These are phyloP conservation scores for Sisymbrium altissimum DNA, from an alignment of 345 rosid species.

Conservation along the genomic window DNA sequence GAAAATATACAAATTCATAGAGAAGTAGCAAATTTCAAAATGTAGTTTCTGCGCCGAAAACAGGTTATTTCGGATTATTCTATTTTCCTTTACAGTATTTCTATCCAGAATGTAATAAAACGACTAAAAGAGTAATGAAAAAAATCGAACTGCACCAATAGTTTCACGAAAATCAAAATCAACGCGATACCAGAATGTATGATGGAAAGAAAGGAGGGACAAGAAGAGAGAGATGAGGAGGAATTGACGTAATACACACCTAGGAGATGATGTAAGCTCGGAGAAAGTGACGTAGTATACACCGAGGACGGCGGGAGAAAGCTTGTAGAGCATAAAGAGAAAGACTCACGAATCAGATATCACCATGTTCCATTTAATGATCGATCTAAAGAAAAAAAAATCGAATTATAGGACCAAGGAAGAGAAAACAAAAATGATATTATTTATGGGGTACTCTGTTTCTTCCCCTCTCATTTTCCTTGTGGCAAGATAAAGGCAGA, in stretches of 20 bases:
- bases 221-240: neutral
- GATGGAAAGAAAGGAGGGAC: neutral
- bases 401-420: neutral
- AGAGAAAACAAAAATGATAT: neutral
- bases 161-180: neutral
- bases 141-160: neutral
- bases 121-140: neutral
- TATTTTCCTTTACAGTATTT: too few relatives aligned
- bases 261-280: conserved; percentile 33
- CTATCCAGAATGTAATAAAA: neutral
- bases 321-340: neutral
- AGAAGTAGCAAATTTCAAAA: neutral
- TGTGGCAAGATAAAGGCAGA: conserved; percentile 31
- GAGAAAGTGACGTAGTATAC: conserved; percentile 27
- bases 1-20: neutral
- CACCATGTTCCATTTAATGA: conserved; percentile 39
- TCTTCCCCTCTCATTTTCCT: neutral
- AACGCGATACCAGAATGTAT: neutral
- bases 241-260: conserved; percentile 10
- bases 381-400: too few relatives aligned
- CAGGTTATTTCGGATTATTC: neutral
- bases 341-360: conserved; percentile 18
- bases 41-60: neutral
- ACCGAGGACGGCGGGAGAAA: conserved; percentile 19
- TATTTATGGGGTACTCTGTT: conserved; percentile 8